Evolutionary conservation across 2,329 filamentous ascomycete species (phyloP), one percentile per base, ranked within the genome.

Genomic region (Ophiostoma triangulosporum): DNA sequence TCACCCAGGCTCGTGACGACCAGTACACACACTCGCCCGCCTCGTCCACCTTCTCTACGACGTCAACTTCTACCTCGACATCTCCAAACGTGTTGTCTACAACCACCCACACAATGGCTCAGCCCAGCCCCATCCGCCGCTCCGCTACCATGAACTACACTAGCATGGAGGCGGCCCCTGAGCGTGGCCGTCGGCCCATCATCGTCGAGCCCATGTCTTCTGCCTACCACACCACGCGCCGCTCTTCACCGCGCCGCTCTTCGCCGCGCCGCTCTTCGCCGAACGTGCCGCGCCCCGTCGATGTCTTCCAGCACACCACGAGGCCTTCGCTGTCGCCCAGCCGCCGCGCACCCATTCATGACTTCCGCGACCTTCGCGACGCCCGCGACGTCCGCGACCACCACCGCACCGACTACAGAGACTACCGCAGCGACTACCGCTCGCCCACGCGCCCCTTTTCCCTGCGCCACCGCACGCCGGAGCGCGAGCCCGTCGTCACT

Each of bases 91-190:
- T 52, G 36, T 50, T 35, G 46, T 52, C 46, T 54, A 59, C 49
- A 57, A 45, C 32, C 22, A 45, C 48, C 50, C 50, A 50, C 48
- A 20, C 57, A 52, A 56, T 53, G 36, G n/a, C 43, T 11, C 43
- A 46, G 26, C 60, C 61, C 22, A 60, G 60, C 51, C 58, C 58
- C n/a, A 59, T 62, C 51, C 59, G 61, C 54, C 62, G 62, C 40
- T 57, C 61, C 35, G 58, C 60, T n/a, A 63, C 60, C 38, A 54
- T 60, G 38, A 59, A 61, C 17, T 60, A 61, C 31, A 55, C 48
- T 32, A 59, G 50, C 59, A 53, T 55, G 38, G 56, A 57, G 50
- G 50, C 57, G 6, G 54, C 56, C 29, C 55, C 55, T 12, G 53
- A 57, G 24, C 59, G 58, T 45, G 60, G 59, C 51, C 59, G 56